Base-by-base conservation (phyloP, 148 eudicot genomes). In the Agrostemma githago region DNA sequence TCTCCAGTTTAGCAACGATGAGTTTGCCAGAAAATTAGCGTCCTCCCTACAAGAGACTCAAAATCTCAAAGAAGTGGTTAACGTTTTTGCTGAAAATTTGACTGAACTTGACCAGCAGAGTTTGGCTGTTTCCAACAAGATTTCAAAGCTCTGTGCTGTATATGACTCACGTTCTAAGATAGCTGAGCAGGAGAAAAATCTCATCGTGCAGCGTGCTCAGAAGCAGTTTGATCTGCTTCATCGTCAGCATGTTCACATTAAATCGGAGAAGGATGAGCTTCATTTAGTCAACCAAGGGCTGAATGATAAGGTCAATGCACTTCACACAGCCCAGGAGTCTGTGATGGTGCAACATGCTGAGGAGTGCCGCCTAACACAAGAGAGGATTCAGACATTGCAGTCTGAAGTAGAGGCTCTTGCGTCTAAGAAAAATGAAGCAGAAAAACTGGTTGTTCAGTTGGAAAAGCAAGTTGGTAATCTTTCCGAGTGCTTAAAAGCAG, bases 331-430 rank as follows among this genome's bases (percentile, higher is more conserved):
- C 66, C 94, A 86, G 74, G 94, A 90, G 79, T 85, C 87, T 79
- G 70, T 86, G 58, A 85, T 88, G 88, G 90, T 85, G 72, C 94
- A 92, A 86, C 99, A 92, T 80, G 92, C 90, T 77, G 97, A 92
- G 70, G 96, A 89, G 82, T 88, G 92, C 74, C 91, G 81, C 57
- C 76, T 88, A 83, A 82, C 91, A 75, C 97, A 92, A 89, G 92
- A 88, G 73, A 89, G 77, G 82, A 85, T 89, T 57, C 79, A 82
- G 68, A 84, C 74, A 56, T 77, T 96, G 79, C 88, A 89, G 78
- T 83, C 88, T 81, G 91, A 96, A 83, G 80, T 63, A 68, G 88
- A 86, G 75, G 78, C 68, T 74, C 86, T 86, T 83, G 81, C 81
- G 81, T 79, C 85, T 38, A 81, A 76, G 80, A 93, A 88, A 79